A percentile compares a stretch with the other conserved stretches of the same genome.
Evolutionary conservation across 805 yeast species (phyloP).

Genomic region (Starmerella bombi): DNA sequence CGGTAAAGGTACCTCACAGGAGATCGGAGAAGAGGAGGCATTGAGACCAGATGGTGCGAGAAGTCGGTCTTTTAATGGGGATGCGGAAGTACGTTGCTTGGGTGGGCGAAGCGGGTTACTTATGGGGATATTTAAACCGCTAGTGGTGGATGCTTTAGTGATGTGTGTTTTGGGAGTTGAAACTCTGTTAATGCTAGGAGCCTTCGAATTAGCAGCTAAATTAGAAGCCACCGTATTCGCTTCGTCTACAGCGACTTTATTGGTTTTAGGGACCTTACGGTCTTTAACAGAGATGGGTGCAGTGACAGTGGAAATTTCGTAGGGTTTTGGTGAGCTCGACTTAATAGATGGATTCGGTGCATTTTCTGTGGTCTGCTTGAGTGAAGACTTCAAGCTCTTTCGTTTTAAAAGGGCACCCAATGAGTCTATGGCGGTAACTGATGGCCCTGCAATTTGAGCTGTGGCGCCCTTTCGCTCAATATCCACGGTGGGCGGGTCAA

Average conservation of each 20-base stretch:
- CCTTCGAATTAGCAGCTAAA: not conserved
- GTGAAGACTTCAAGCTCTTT: not conserved
- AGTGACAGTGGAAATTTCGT: not conserved
- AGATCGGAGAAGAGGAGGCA: not conserved
- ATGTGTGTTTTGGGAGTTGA: not conserved
- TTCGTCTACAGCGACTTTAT: not conserved
- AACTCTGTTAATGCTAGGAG: not conserved
- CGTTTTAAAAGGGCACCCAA: not conserved
- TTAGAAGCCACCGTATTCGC: not conserved
- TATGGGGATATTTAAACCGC: not conserved
- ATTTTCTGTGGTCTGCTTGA: not conserved
- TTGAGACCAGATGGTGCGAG: not conserved
- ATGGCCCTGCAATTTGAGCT: not conserved
- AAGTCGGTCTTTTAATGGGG: not conserved
- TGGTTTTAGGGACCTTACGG: too few species aligned
- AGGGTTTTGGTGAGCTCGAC: not conserved
- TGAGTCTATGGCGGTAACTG: not conserved
- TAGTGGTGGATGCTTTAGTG: not conserved
- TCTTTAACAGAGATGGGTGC: not conserved
- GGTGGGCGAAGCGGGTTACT: not conserved
- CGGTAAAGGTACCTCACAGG: constrained; percentile 5
- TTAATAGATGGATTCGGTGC: not conserved
- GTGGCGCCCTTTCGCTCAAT: not conserved
- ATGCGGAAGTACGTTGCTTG: not conserved
- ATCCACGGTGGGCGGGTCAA: not conserved